These are phyloP conservation scores for Phytopythium delawarense DNA, from an alignment of 352 stramenopile genomes.

Conservation along the genomic window DNA sequence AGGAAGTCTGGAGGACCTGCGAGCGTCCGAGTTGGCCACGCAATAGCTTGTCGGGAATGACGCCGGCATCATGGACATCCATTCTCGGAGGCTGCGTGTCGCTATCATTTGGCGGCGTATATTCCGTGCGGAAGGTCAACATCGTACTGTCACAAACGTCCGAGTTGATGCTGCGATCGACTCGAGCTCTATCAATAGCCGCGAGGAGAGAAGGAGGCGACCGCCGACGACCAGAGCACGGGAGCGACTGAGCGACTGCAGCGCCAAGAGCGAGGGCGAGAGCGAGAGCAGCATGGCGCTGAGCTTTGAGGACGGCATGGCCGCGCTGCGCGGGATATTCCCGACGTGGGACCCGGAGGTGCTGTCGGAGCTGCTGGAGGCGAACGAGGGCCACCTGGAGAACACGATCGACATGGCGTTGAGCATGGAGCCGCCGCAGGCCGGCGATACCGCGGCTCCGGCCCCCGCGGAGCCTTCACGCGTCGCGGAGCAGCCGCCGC, in stretches of 20 bases:
- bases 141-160: neutral
- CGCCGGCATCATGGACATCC: neutral
- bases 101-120: neutral
- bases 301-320: constrained; percentile 57
- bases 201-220: neutral
- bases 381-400: constrained; percentile 64
- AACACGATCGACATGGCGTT: constrained; percentile 73
- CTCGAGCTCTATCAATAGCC: neutral
- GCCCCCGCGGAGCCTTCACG: constrained; percentile 8
- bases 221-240: neutral
- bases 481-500: constrained; percentile 8
- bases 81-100: neutral
- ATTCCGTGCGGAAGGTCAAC: neutral
- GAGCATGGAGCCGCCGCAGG: constrained; percentile 50
- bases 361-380: constrained; percentile 57
- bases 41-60: neutral
- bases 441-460: neutral
- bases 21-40: neutral
- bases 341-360: constrained; percentile 60
- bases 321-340: constrained; percentile 69
- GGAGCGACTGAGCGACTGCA: neutral
- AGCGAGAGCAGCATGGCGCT: constrained; percentile 35
- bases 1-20: neutral
- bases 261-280: neutral
- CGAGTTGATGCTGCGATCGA: neutral